Evolutionary conservation across 768 basidiomycete species (phyloP).

Genomic region (Psilocybe cubensis): DNA sequence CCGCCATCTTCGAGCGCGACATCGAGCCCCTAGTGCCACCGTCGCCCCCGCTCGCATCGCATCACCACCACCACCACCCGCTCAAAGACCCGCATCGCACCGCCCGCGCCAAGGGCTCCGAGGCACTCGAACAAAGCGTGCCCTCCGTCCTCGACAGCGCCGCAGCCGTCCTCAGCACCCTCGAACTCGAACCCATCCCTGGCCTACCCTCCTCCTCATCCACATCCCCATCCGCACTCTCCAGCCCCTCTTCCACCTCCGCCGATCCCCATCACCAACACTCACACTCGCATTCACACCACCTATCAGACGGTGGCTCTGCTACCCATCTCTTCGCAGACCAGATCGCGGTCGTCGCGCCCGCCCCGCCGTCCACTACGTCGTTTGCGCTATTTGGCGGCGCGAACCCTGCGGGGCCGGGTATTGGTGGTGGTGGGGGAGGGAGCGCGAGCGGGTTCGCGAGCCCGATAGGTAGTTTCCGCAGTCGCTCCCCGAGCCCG

Average conservation of each 20-base stretch:
- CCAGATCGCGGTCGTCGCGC: slow-evolving; percentile 66
- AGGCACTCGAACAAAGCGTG: slow-evolving; percentile 76
- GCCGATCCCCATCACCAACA: too few species aligned
- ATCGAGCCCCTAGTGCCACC: slow-evolving; percentile 66
- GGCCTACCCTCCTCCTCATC: background rate
- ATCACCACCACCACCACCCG: slow-evolving; percentile 35
- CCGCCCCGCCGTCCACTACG: too few species aligned
- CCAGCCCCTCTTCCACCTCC: too few species aligned
- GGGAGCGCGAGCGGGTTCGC: slow-evolving; percentile 56
- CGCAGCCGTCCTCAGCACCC: slow-evolving; percentile 64
- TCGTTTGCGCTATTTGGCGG: slow-evolving; percentile 17
- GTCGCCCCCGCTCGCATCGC: slow-evolving; percentile 31
- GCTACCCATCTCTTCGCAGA: slow-evolving; percentile 51
- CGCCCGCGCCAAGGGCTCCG: slow-evolving; percentile 71
- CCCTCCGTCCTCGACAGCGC: slow-evolving; percentile 88
- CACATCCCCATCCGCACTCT: background rate
- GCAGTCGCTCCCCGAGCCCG: slow-evolving; percentile 72
- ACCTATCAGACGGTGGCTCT: too few species aligned
- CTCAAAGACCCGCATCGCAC: slow-evolving; percentile 76
- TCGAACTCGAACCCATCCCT: too few species aligned
- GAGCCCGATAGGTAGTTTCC: slow-evolving; percentile 70
- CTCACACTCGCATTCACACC: too few species aligned
- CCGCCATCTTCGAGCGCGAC: slow-evolving; percentile 91
- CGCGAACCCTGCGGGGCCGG: too few species aligned
- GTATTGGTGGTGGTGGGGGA: too few species aligned